phyloP scores from a whole-genome alignment of 495 filamentous ascomycete genomes.

The Podospora pseudopauciseta region DNA sequence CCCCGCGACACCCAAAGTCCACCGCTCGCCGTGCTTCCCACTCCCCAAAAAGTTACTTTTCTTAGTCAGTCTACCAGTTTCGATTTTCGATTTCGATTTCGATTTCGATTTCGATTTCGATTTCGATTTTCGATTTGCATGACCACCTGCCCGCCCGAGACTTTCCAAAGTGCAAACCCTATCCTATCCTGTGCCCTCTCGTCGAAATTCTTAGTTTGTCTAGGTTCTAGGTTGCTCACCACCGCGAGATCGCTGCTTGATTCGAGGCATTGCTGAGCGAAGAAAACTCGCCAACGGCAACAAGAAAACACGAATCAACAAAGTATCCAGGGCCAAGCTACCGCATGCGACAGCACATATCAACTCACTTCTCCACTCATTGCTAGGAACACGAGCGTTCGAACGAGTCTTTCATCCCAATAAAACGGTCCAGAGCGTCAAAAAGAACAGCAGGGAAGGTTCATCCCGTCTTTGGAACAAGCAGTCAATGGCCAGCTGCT shows the following conservation, averaged over 20 bases:
- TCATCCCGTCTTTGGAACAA: not conserved
- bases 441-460: not conserved
- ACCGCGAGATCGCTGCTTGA: not conserved
- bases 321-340: not conserved
- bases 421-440: not conserved
- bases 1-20: not conserved
- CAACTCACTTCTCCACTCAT: slow-evolving; percentile 5
- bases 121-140: not conserved
- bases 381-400: not conserved
- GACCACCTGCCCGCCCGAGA: not conserved
- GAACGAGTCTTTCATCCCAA: slow-evolving; percentile 2
- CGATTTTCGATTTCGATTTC: slow-evolving; percentile 1
- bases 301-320: slow-evolving; percentile 7
- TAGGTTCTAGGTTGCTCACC: not conserved
- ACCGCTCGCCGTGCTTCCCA: not conserved
- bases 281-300: not conserved
- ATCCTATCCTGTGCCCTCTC: not conserved
- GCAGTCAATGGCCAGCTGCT: no score
- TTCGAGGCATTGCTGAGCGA: not conserved
- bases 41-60: slow-evolving; percentile 2
- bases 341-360: slow-evolving; percentile 7
- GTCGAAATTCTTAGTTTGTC: not conserved
- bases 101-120: not conserved
- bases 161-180: not conserved
- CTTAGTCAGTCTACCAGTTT: not conserved